A percentile compares a stretch with the other conserved stretches of the same genome.
Evolutionary conservation across 108 stramenopile genomes (phyloP).

Genomic region (Nannochloropsis salina): DNA sequence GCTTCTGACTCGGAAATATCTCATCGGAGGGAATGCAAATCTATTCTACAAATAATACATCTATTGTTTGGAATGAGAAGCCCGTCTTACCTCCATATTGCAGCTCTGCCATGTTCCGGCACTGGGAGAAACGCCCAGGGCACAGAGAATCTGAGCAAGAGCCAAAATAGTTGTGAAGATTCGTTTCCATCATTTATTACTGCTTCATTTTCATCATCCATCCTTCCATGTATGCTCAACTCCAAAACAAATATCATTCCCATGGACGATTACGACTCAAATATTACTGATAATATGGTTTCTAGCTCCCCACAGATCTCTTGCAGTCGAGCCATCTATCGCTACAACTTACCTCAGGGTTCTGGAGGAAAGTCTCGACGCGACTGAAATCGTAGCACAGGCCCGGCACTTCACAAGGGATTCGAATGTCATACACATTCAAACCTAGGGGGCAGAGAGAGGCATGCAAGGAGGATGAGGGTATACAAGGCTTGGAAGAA

Average conservation of each 20-base stretch:
- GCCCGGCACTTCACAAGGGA: slow-evolving; percentile 37
- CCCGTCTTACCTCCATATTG: neutral
- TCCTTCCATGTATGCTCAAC: neutral
- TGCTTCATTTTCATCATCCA: neutral
- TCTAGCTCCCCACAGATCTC: neutral
- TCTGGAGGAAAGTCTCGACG: slow-evolving; percentile 18
- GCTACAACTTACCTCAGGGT: neutral
- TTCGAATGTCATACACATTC: slow-evolving; percentile 94
- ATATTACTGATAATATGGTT: neutral
- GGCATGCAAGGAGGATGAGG: neutral
- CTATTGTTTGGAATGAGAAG: no score
- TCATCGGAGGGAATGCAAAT: no score
- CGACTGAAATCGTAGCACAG: slow-evolving; percentile 90
- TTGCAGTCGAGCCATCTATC: neutral
- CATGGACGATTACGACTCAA: neutral
- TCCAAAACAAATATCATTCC: neutral
- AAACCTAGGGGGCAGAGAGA: slow-evolving; percentile 56
- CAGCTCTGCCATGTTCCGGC: neutral
- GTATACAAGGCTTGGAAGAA: neutral
- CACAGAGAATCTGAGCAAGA: neutral
- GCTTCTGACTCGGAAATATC: no score
- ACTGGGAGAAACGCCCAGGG: neutral
- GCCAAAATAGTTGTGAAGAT: no score
- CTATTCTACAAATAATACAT: no score
- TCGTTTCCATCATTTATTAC: no score